Conservation (phyloP, 768 basidiomycete species). For the Chlorophyllum brunneum region DNA sequence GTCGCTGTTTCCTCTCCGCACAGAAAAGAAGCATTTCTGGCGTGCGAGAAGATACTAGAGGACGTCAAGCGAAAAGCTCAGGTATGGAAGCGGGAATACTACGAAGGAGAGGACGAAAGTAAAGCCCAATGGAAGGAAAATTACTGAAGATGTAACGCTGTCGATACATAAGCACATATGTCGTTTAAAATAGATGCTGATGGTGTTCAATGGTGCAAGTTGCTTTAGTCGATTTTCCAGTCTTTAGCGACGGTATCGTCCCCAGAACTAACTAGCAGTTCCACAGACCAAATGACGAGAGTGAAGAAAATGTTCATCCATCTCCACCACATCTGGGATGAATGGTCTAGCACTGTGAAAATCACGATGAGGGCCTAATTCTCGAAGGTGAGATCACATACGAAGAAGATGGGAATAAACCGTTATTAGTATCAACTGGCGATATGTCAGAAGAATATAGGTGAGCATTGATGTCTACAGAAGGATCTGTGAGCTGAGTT, state of each 20-base stretch:
- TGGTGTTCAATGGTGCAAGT: not conserved
- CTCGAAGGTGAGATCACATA: slow-evolving; percentile 32
- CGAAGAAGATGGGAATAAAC: slow-evolving; percentile 85
- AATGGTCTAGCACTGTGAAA: slow-evolving; percentile 71
- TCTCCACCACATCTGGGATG: slow-evolving; percentile 92
- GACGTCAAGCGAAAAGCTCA: slow-evolving; percentile 78
- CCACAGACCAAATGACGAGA: slow-evolving; percentile 77
- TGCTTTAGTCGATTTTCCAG: slow-evolving; percentile 72
- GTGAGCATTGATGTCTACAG: slow-evolving; percentile 73
- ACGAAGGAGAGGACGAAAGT: slow-evolving; percentile 62
- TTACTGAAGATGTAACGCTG: slow-evolving; percentile 22
- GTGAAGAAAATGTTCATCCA: slow-evolving; percentile 92
- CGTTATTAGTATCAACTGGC: slow-evolving; percentile 80
- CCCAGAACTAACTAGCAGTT: slow-evolving; percentile 74
- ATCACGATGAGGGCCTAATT: not conserved
- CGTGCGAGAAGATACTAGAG: slow-evolving; percentile 83
- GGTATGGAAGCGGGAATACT: slow-evolving; percentile 92
- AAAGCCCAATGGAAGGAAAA: slow-evolving; percentile 73
- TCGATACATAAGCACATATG: not conserved
- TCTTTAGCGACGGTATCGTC: slow-evolving; percentile 61
- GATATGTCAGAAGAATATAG: slow-evolving; percentile 72
- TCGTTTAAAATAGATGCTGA: not conserved
- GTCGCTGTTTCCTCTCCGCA: slow-evolving; percentile 84
- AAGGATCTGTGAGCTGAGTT: not conserved
- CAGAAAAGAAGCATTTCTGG: slow-evolving; percentile 74